Base-by-base conservation (phyloP, 176 grass and related monocot genomes). In the Carex myosuroides region DNA sequence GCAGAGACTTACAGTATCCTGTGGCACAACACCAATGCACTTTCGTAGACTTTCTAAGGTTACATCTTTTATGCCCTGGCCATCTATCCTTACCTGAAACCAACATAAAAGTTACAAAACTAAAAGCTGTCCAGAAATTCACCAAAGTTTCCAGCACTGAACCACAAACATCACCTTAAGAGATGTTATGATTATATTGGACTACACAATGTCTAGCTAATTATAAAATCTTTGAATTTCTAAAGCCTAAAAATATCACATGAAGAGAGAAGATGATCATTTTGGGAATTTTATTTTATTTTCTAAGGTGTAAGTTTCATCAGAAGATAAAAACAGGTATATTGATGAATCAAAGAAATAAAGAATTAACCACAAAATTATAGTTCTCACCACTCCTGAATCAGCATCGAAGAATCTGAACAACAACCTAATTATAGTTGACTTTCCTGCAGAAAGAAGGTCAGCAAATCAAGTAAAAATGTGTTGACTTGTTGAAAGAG, bases 381-480 rank as follows among this genome's bases (percentile, higher is more conserved):
- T 64, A 79, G 83, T 69, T 84, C 96, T 90, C 88, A 98, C 96
- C 55, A 81, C 88, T 93, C 96, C 96, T 66, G 93, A 93, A 84
- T 92, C 46, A 1, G 88, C 88, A 79, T 98, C 96, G 58, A 98
- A 98, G 90, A 93, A 98, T 93, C 96, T 95, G 88, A 93, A 98
- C 29, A 98, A 86, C 81, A 98, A 84, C 84, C 96, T 90, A 44
- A 98, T 88, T 92, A 98, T 85, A 17, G 93, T 98, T 57, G 96
- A 95, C 81, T 98, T 98, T 66, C 96, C 96, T 98, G 88, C 89
- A 93, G 4, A 89, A 72, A 72, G 81, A 85, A 89, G 37, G 32
- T 41, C 66, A 70, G 41, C 13, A 22, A 74, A 52, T 29, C 12
- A 74, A 52, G 5, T 30, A 55, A 76, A 55, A 32, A 76, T 55